Evolutionary conservation across 768 basidiomycete genomes (phyloP), one percentile per base, ranked within the genome.

Genomic region (Hericium alpestre): DNA sequence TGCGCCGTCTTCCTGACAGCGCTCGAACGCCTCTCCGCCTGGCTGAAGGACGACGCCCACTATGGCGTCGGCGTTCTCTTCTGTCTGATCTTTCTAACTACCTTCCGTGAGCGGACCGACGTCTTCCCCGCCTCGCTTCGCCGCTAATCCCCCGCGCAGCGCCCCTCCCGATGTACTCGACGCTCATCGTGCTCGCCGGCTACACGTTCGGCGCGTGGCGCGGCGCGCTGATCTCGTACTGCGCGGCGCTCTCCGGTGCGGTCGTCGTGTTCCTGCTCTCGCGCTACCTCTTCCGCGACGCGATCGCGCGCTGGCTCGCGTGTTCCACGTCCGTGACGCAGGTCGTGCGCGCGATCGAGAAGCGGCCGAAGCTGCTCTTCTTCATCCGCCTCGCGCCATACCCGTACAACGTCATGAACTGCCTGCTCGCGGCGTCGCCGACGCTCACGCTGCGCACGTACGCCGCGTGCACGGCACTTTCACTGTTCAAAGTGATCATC

Each of bases 391-490:
- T 93, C 55, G 92, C 89, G n/a, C 90, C 90, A 3, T 91, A 92
- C 67, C 90, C 87, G 0, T 91, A 88, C 74, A 95, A 95, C 72
- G 88, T 95, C 65, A 90, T 95, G 84, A 96, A 95, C 74, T 90
- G 87, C 66, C 82, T 96, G 51, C 80, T 96, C 51, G 92, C 93
- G 8, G 89, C 90, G 2, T 83, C 88, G n/a, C 84, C 85, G 37
- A 82, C 86, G 6, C 81, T 94, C 63, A 85, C 84, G 4, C 76
- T 93, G 61, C 76, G 77, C 61, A 90, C 88, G 23, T 93, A 92
- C 74, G 80, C 83, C 41, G 66, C 80, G 52, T 86, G 88, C 75
- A 92, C 93, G 22, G 85, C 84, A 13, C 76, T 93, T 55, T 87
- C 87, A 56, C 77, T 94, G 55, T 82, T 90, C 81, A 95, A 96